Evolutionary conservation across 2,329 filamentous ascomycete species (phyloP).

Genomic region (Trichoderma harzianum): DNA sequence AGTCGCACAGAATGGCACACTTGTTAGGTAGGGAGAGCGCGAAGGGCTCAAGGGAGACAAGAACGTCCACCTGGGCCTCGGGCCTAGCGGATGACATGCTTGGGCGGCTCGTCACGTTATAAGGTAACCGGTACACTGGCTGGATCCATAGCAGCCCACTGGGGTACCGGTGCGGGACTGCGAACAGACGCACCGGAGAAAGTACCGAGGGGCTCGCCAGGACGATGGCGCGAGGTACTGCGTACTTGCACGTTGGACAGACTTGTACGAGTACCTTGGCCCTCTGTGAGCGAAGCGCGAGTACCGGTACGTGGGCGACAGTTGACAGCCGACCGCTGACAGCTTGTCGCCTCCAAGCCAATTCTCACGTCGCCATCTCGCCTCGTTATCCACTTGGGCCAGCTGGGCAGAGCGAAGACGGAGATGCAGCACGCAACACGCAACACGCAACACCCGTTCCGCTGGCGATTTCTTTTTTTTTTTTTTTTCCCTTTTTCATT

Average conservation of each 20-base stretch:
- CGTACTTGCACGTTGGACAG: not conserved
- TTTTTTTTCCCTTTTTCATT: too few relatives aligned
- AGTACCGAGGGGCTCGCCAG: not conserved
- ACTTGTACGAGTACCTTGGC: not conserved
- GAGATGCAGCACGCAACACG: not conserved
- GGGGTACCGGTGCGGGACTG: not conserved
- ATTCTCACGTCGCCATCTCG: not conserved
- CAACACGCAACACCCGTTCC: not conserved
- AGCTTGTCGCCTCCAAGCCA: not conserved
- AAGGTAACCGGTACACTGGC: not conserved
- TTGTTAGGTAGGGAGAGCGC: not conserved
- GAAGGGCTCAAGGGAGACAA: not conserved
- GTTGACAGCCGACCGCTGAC: not conserved
- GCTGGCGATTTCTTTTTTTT: not conserved
- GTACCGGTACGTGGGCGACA: not conserved
- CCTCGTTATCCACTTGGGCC: not conserved
- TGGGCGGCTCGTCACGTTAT: slow-evolving; percentile 16
- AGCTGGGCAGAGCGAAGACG: not conserved
- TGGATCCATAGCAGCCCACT: not conserved
- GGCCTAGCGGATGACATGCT: slow-evolving; percentile 14
- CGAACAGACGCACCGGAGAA: not conserved
- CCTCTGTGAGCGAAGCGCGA: not conserved
- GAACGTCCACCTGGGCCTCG: not conserved
- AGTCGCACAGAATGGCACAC: not conserved
- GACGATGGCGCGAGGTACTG: not conserved